Percentiles rank a stretch among this genome's conserved stretches.
These are phyloP conservation scores for Articulospora tetracladia DNA, from an alignment of 495 filamentous ascomycete species.

Conservation along the genomic window DNA sequence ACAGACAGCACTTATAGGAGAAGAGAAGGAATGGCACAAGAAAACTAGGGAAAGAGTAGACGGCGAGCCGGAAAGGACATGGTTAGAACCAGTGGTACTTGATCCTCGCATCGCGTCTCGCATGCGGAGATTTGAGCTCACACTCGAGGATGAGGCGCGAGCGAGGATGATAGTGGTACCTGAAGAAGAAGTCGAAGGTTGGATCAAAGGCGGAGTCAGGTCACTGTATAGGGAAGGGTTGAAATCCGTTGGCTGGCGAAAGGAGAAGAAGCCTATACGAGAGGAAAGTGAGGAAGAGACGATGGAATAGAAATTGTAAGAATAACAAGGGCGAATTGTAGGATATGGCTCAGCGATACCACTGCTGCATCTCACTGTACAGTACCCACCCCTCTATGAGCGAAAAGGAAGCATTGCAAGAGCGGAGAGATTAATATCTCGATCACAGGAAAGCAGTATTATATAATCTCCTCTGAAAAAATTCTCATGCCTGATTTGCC, in stretches of 20 bases:
- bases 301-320: constrained; percentile 5
- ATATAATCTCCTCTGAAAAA: constrained; percentile 17
- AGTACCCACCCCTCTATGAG: background rate
- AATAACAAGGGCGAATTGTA: constrained; percentile 3
- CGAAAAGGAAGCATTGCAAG: background rate
- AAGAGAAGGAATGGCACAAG: constrained; percentile 89
- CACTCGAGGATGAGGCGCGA: constrained; percentile 62
- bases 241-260: constrained; percentile 12
- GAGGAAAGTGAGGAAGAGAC: constrained; percentile 12
- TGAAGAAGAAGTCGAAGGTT: constrained; percentile 65
- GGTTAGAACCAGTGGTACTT: constrained; percentile 71
- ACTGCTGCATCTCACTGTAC: constrained; percentile 9
- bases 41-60: constrained; percentile 62
- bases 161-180: constrained; percentile 57
- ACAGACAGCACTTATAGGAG: constrained; percentile 61
- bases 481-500: constrained; percentile 1
- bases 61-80: constrained; percentile 56
- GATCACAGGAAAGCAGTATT: constrained; percentile 5
- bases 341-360: constrained; percentile 8
- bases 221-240: constrained; percentile 11
- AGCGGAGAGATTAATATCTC: background rate
- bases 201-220: constrained; percentile 44
- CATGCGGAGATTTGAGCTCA: constrained; percentile 74
- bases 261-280: constrained; percentile 8
- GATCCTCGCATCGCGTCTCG: constrained; percentile 73